Evolutionary conservation across 78 protist genomes (phyloP).

Genomic region (Dictyostelium capitatum): DNA sequence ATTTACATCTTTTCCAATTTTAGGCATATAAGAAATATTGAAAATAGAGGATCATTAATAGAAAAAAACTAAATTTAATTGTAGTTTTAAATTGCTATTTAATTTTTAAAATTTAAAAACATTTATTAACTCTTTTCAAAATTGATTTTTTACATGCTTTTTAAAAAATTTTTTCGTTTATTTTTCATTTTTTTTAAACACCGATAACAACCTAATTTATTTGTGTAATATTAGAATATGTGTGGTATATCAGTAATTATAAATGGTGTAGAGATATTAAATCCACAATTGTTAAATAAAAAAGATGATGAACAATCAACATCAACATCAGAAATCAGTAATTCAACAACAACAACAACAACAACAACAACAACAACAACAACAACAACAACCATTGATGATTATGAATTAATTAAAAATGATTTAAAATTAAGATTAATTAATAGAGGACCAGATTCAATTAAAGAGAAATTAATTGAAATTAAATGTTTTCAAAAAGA

Average conservation of each 20-base stretch:
- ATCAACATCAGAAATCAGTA: neutral
- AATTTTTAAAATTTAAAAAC: no score
- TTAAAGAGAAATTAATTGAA: neutral
- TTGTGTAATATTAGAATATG: neutral
- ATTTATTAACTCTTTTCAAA: no score
- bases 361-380: neutral
- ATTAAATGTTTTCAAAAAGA: neutral
- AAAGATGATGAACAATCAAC: neutral
- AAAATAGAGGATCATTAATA: no score
- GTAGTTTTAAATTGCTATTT: no score
- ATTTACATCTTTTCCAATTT: no score
- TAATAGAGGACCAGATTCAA: conserved; percentile 68
- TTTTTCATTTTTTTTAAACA: neutral
- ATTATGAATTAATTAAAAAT: neutral
- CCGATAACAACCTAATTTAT: neutral
- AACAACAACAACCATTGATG: neutral
- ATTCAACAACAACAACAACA: neutral
- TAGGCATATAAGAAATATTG: no score
- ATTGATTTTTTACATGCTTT: neutral
- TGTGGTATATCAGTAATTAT: conserved; percentile 57
- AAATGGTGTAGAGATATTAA: conserved; percentile 25
- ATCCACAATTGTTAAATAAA: neutral
- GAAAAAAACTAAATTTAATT: no score
- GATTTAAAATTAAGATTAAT: conserved; percentile 24
- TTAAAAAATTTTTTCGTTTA: neutral